Evolutionary conservation across 306 rosid species (phyloP).

Genomic region (Astragalus membranaceus): DNA sequence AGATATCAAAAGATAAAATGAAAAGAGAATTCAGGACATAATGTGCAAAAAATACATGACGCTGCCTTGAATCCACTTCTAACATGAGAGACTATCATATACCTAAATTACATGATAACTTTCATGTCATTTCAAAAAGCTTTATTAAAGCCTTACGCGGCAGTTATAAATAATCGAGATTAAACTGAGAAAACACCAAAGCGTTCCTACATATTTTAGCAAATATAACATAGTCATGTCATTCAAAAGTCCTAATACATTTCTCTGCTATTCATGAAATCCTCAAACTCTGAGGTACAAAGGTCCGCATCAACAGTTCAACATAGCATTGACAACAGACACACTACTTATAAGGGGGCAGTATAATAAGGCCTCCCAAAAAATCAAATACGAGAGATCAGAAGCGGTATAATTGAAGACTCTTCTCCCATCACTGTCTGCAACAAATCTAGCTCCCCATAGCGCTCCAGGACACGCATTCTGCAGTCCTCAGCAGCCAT

Average conservation of each 20-base stretch:
- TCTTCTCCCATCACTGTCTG: conserved; percentile 72
- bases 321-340: conserved; percentile 8
- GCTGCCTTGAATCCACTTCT: no score
- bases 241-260: neutral
- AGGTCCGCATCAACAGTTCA: neutral
- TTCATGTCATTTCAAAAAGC: no score
- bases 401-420: conserved; percentile 49
- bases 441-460: conserved; percentile 80
- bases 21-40: no score
- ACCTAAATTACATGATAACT: no score
- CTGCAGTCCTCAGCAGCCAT: conserved; percentile 99
- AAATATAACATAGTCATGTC: neutral
- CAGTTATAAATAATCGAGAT: neutral
- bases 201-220: neutral
- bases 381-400: conserved; percentile 78
- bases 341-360: neutral
- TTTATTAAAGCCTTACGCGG: no score
- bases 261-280: neutral
- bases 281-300: neutral
- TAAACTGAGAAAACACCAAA: neutral
- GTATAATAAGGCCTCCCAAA: neutral
- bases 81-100: no score
- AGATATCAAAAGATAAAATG: no score
- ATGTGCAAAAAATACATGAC: no score
- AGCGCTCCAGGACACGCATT: conserved; percentile 92